These are phyloP conservation scores for Acanthamoeba royreba DNA, from an alignment of 208 protist genomes.

Conservation along the genomic window DNA sequence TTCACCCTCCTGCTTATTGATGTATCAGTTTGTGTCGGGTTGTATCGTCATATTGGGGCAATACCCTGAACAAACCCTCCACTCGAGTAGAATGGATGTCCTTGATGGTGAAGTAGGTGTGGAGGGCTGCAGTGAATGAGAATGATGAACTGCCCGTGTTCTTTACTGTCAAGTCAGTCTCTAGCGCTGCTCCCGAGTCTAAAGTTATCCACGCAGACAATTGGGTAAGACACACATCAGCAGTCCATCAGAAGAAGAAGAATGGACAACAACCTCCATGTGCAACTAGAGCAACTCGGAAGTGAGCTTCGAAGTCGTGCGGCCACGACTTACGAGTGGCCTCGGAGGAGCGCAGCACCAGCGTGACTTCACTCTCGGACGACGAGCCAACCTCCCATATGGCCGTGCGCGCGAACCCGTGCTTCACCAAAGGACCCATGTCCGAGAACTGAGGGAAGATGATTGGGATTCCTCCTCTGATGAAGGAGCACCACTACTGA, in stretches of 20 bases:
- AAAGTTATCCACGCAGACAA: background rate
- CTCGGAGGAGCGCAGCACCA: background rate
- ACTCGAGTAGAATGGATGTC: constrained; percentile 19
- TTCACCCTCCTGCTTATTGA: background rate
- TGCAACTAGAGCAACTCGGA: background rate
- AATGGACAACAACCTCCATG: background rate
- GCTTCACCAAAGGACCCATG: constrained; percentile 9
- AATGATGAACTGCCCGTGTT: background rate
- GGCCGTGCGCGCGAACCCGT: constrained; percentile 12
- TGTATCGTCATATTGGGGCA: too few species aligned
- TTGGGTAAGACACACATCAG: background rate
- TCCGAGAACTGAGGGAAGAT: constrained; percentile 42
- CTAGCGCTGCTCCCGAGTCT: background rate
- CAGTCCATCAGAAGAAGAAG: background rate
- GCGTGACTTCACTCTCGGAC: background rate
- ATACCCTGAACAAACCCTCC: background rate
- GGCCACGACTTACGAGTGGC: background rate
- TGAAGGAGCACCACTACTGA: background rate
- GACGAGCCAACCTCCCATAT: background rate
- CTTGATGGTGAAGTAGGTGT: constrained; percentile 34
- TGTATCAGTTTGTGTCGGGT: too few species aligned
- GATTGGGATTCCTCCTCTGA: constrained; percentile 22
- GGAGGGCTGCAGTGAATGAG: constrained; percentile 5
- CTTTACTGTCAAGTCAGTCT: background rate
- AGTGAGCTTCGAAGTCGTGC: constrained; percentile 35